These are phyloP conservation scores for Scenedesmus sp. DNA, from an alignment of 163 green algal genomes.

Conservation along the genomic window DNA sequence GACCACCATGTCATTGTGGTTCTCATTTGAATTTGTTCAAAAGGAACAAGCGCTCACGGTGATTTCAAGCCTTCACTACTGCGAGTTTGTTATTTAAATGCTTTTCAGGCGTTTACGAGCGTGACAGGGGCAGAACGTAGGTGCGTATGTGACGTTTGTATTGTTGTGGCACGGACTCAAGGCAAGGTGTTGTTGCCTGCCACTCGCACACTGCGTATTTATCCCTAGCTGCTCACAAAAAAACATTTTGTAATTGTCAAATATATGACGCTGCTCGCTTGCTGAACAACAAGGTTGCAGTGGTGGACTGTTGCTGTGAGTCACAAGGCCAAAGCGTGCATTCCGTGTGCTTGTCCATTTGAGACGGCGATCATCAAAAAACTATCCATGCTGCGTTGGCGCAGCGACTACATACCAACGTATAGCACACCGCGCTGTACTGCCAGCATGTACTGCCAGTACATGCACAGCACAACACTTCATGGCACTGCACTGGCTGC, in stretches of 20 bases:
- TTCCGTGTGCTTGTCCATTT: not conserved
- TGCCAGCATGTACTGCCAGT: not conserved
- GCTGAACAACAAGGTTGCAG: not conserved
- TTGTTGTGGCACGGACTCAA: not conserved
- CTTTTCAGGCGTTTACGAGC: not conserved
- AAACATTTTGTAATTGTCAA: too few species aligned
- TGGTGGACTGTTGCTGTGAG: not conserved
- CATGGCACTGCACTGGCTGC: not conserved
- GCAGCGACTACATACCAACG: not conserved
- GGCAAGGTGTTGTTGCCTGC: too few species aligned
- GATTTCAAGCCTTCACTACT: not conserved
- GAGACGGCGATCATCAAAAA: too few species aligned
- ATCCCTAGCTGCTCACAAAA: too few species aligned
- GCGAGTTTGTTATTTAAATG: not conserved
- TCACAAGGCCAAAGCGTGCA: not conserved
- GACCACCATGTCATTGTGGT: constrained; percentile 8
- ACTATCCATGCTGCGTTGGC: too few species aligned
- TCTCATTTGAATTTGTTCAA: constrained; percentile 17
- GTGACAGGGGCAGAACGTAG: not conserved
- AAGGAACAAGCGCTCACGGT: not conserved
- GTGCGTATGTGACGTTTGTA: not conserved
- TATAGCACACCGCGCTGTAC: not conserved
- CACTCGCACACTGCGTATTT: too few species aligned
- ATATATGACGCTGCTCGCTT: not conserved
- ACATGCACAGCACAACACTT: not conserved